Conservation (phyloP, 2,329 filamentous ascomycete species). For the Nothophaeocryptopus gaeumannii region DNA sequence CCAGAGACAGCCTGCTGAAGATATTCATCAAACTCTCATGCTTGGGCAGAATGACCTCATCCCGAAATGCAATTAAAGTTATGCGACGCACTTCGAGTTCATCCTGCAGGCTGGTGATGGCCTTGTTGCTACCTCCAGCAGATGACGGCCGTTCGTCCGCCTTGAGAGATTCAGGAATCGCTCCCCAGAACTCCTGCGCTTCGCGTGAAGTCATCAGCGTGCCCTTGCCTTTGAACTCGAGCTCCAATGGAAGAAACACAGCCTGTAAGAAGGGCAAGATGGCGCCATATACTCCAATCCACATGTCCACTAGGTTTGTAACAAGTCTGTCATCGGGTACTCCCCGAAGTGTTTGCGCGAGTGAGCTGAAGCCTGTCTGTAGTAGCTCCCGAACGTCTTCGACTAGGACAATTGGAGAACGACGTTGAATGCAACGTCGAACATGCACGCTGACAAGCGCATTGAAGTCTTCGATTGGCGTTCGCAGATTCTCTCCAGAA, state of each 20-base stretch:
- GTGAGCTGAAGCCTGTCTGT: conserved; percentile 75
- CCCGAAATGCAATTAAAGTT: conserved; percentile 82
- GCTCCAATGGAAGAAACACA: conserved; percentile 86
- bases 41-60: conserved; percentile 81
- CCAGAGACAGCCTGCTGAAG: conserved; percentile 83
- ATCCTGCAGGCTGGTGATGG: conserved; percentile 47
- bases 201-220: conserved; percentile 73
- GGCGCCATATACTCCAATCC: conserved; percentile 87
- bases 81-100: conserved; percentile 84
- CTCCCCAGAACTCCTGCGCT: conserved; percentile 87
- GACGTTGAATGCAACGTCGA: conserved; percentile 71
- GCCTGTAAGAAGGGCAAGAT: conserved; percentile 93
- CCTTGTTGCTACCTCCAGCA: conserved; percentile 36
- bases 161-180: conserved; percentile 50
- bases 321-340: conserved; percentile 86
- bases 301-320: conserved; percentile 84
- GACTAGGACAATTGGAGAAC: conserved; percentile 66
- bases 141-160: conserved; percentile 44
- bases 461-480: conserved; percentile 84
- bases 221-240: conserved; percentile 86
- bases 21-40: conserved; percentile 86
- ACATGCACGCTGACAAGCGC: conserved; percentile 75
- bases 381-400: conserved; percentile 75
- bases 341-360: conserved; percentile 77
- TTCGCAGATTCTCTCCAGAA: conserved; percentile 72